Evolutionary conservation across 106 monocot genomes (phyloP).

Genomic region (Narthecium ossifragum): DNA sequence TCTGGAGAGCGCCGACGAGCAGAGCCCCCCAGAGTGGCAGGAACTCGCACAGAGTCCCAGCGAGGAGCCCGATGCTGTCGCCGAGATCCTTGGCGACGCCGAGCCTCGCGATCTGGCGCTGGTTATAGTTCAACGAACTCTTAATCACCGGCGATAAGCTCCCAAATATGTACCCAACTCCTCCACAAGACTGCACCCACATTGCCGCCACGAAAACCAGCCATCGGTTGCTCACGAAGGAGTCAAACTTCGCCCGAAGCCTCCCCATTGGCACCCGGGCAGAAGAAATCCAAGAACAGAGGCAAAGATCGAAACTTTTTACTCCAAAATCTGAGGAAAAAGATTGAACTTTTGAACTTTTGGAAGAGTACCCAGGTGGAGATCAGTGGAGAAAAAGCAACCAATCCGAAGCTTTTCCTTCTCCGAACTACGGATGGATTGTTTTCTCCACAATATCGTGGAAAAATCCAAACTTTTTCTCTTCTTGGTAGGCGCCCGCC

Average conservation of each 20-base stretch:
- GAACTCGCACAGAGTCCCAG: slow-evolving; percentile 54
- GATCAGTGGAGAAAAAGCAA: too few relatives aligned
- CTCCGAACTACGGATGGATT: too few relatives aligned
- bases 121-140: slow-evolving; percentile 63
- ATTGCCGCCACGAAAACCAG: slow-evolving; percentile 79
- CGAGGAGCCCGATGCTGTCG: slow-evolving; percentile 66
- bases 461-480: too few relatives aligned
- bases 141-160: slow-evolving; percentile 81
- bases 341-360: background rate
- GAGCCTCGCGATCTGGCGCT: slow-evolving; percentile 62
- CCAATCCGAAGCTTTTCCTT: too few relatives aligned
- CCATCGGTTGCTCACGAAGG: slow-evolving; percentile 69
- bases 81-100: slow-evolving; percentile 81
- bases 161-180: slow-evolving; percentile 73
- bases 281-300: too few relatives aligned
- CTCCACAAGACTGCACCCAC: slow-evolving; percentile 65
- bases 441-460: too few relatives aligned
- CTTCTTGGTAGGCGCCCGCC: too few relatives aligned
- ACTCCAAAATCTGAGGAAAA: too few relatives aligned
- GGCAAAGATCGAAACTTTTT: too few relatives aligned
- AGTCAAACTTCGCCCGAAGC: slow-evolving; percentile 2
- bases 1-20: slow-evolving; percentile 62
- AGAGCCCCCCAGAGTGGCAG: slow-evolving; percentile 65
- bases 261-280: slow-evolving; percentile 3
- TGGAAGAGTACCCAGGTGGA: background rate